A percentile compares a stretch with the other conserved stretches of the same genome.
phyloP scores from a whole-genome alignment of 768 basidiomycete genomes.

The Rhodotorula babjevae region DNA sequence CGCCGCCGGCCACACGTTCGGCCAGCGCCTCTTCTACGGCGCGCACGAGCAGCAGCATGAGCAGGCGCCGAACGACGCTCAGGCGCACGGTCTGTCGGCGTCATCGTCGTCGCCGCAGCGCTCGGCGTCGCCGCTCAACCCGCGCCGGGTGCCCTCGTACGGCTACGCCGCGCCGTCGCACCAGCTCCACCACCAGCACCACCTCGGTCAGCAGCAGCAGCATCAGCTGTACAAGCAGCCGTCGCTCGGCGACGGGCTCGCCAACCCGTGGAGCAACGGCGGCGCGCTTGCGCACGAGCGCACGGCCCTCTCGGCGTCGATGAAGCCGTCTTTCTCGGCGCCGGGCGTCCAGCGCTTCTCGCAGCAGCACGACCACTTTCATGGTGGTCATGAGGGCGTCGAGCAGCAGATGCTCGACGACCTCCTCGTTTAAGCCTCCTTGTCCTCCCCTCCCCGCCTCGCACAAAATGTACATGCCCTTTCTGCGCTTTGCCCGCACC shows the following conservation, averaged over 20 bases:
- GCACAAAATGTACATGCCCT: neutral
- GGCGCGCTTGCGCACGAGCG: neutral
- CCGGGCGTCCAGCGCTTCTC: neutral
- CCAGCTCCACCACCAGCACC: neutral
- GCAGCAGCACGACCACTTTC: too few species aligned
- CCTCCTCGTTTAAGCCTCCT: neutral
- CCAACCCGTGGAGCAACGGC: neutral
- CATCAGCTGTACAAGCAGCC: constrained; percentile 1
- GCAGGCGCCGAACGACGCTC: neutral
- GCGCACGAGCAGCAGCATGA: neutral
- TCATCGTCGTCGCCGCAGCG: constrained; percentile 5
- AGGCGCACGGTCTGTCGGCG: neutral
- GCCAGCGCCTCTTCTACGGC: constrained; percentile 27
- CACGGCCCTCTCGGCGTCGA: neutral
- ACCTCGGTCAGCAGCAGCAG: neutral
- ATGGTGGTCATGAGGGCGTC: neutral
- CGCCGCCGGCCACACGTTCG: constrained; percentile 8
- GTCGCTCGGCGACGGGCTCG: constrained; percentile 13
- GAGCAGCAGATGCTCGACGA: constrained; percentile 1
- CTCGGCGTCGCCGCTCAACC: constrained; percentile 8
- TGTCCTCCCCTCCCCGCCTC: neutral
- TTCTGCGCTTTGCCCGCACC: neutral
- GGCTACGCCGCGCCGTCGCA: neutral
- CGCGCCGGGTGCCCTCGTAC: neutral
- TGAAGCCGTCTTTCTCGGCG: neutral